phyloP scores from a whole-genome alignment of 257 asterid species.

The Jacaranda mimosifolia region DNA sequence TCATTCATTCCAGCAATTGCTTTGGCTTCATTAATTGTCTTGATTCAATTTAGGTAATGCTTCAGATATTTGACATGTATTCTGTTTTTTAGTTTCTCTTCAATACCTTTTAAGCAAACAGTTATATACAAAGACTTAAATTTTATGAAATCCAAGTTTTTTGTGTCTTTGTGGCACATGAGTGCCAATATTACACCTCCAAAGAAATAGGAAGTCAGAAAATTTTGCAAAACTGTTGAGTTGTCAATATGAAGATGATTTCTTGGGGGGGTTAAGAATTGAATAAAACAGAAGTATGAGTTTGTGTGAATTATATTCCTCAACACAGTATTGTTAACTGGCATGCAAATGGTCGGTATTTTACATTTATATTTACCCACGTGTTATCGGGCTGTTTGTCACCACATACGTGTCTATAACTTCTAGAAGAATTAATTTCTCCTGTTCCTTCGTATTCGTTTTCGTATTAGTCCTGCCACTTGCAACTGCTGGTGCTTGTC shows the following conservation, averaged over 20 bases:
- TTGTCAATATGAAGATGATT: not conserved
- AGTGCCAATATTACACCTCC: slow-evolving; percentile 14
- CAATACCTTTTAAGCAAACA: not conserved
- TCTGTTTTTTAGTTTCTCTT: not conserved
- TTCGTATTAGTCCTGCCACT: slow-evolving; percentile 32
- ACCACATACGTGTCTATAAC: slow-evolving; percentile 24
- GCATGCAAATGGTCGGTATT: not conserved
- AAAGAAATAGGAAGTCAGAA: not conserved
- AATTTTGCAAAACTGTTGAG: not conserved
- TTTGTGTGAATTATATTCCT: slow-evolving; percentile 25
- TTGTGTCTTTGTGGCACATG: slow-evolving; percentile 2
- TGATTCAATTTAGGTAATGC: slow-evolving; percentile 9
- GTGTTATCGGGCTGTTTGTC: slow-evolving; percentile 35
- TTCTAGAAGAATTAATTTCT: slow-evolving; percentile 11
- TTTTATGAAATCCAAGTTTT: not conserved
- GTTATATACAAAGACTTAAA: not conserved
- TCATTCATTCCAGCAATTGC: slow-evolving; percentile 16
- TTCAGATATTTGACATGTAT: slow-evolving; percentile 21
- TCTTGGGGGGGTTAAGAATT: not conserved
- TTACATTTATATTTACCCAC: slow-evolving; percentile 16
- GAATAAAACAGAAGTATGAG: slow-evolving; percentile 11
- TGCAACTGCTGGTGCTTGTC: slow-evolving; percentile 22
- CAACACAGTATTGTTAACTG: slow-evolving; percentile 22
- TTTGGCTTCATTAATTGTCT: slow-evolving; percentile 2
- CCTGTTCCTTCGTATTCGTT: slow-evolving; percentile 27